A percentile compares a stretch with the other conserved stretches of the same genome.
These are phyloP conservation scores for Vitis hybrid DNA, from an alignment of 177 flowering plant genomes.

Conservation along the genomic window DNA sequence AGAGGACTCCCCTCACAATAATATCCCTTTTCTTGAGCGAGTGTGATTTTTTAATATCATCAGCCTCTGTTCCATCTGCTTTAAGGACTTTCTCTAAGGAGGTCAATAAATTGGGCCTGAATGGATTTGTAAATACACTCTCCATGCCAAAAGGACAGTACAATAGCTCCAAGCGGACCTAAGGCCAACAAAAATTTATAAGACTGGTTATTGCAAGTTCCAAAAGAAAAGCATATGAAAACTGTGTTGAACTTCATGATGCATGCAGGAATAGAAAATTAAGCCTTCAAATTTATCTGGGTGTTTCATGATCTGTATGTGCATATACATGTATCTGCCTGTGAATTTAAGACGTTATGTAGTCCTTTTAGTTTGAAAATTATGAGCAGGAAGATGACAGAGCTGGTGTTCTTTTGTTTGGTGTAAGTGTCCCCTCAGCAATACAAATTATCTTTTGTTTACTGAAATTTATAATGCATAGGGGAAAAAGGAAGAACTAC, in stretches of 20 bases:
- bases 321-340: too few relatives aligned
- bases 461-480: too few relatives aligned
- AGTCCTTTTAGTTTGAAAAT: too few relatives aligned
- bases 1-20: slow-evolving; percentile 90
- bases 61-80: slow-evolving; percentile 31
- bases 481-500: too few relatives aligned
- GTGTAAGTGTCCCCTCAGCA: too few relatives aligned
- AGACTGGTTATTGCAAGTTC: neutral
- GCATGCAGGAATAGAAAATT: too few relatives aligned
- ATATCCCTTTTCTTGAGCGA: slow-evolving; percentile 56
- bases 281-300: too few relatives aligned
- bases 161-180: slow-evolving; percentile 95
- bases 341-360: too few relatives aligned
- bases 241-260: neutral
- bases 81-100: slow-evolving; percentile 70
- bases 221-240: neutral
- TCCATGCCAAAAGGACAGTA: slow-evolving; percentile 73
- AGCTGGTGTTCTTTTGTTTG: too few relatives aligned
- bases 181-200: neutral
- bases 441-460: too few relatives aligned
- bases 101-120: slow-evolving; percentile 61
- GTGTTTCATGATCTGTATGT: too few relatives aligned
- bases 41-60: slow-evolving; percentile 29
- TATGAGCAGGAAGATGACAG: too few relatives aligned
- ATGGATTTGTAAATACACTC: slow-evolving; percentile 57